These are phyloP conservation scores for Catharanthus roseus DNA, from an alignment of 257 asterid genomes.

Conservation along the genomic window DNA sequence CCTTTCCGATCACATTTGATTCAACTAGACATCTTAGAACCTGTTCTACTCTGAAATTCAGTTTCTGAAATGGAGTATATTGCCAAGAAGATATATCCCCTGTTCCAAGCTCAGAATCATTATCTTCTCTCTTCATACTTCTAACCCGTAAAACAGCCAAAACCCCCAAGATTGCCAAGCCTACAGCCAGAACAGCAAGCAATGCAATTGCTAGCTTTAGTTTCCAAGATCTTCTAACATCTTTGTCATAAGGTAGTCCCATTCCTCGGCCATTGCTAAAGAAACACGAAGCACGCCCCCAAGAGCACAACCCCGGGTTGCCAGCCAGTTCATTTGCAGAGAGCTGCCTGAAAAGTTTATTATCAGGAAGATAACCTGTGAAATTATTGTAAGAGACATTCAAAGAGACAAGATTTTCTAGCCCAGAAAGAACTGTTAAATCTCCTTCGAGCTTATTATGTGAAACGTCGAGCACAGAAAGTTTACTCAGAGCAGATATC, in stretches of 20 bases:
- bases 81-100: conserved; percentile 50
- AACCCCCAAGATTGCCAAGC: conserved; percentile 51
- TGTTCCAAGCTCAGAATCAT: conserved; percentile 53
- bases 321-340: conserved; percentile 51
- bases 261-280: conserved; percentile 27
- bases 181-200: conserved; percentile 37
- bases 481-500: conserved; percentile 50
- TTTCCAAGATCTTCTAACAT: conserved; percentile 42
- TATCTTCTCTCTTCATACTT: conserved; percentile 39
- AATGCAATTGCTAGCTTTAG: conserved; percentile 52
- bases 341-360: conserved; percentile 67
- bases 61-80: conserved; percentile 68
- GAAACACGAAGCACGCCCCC: conserved; percentile 61
- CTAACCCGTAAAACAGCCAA: conserved; percentile 49
- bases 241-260: conserved; percentile 21
- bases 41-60: conserved; percentile 52
- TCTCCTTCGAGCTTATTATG: conserved; percentile 71
- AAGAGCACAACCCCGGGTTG: conserved; percentile 49
- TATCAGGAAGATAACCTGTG: conserved; percentile 72
- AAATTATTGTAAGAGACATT: conserved; percentile 68
- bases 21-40: conserved; percentile 54
- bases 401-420: conserved; percentile 62
- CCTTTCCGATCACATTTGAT: conserved; percentile 68
- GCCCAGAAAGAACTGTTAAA: conserved; percentile 51
- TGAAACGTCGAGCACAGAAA: conserved; percentile 59